Conservation (phyloP, 352 stramenopile species). For the Globisporangium paddicum region DNA sequence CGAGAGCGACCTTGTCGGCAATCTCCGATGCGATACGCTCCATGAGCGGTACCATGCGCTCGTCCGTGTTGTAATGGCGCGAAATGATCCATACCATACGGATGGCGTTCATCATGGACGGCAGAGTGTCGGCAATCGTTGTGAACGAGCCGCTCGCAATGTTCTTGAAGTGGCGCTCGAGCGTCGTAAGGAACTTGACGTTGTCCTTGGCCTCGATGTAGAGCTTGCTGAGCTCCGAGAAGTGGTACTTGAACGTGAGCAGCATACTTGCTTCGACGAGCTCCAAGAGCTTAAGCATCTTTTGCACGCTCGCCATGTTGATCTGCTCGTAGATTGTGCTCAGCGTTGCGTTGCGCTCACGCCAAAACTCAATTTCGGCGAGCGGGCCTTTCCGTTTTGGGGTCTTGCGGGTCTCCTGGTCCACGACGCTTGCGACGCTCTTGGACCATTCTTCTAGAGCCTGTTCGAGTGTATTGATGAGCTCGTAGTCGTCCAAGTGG, state of each 20-base stretch:
- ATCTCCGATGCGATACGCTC: conserved; percentile 94
- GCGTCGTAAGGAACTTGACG: conserved; percentile 95
- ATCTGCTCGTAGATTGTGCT: conserved; percentile 96
- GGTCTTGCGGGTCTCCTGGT: conserved; percentile 86
- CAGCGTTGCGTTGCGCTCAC: conserved; percentile 91
- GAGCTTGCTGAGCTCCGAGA: conserved; percentile 92
- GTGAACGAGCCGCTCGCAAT: conserved; percentile 88
- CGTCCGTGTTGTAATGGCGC: conserved; percentile 96
- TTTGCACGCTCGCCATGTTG: conserved; percentile 93
- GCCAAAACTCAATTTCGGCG: conserved; percentile 96
- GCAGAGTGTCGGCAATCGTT: conserved; percentile 91
- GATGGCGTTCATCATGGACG: conserved; percentile 96
- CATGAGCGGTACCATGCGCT: conserved; percentile 95
- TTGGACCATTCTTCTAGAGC: conserved; percentile 93
- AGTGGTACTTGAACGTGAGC: conserved; percentile 93
- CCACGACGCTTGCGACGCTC: conserved; percentile 85
- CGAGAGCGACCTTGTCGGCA: conserved; percentile 87
- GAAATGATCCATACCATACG: conserved; percentile 98
- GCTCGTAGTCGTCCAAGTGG: conserved; percentile 80
- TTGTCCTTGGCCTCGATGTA: conserved; percentile 96
- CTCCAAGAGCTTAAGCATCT: conserved; percentile 93
- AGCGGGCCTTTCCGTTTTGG: conserved; percentile 88
- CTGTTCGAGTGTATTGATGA: conserved; percentile 88
- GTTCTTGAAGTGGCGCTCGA: conserved; percentile 97
- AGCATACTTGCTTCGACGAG: conserved; percentile 89